Percentiles rank a stretch among this genome's conserved stretches.
Conservation (phyloP, 352 stramenopile species). For the Nothophytophthora sp. region DNA sequence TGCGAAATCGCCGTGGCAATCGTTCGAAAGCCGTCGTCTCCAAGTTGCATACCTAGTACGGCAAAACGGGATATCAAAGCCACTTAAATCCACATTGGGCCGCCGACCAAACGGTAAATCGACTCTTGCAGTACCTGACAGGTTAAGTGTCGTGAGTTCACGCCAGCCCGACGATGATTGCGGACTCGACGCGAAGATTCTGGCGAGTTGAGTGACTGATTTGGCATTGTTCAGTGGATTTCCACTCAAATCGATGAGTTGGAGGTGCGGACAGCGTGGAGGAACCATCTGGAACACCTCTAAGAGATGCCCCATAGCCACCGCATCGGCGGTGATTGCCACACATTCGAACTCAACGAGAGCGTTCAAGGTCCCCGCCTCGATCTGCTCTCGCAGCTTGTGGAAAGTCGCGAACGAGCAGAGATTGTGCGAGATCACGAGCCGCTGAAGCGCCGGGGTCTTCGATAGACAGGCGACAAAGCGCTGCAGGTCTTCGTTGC, state of each 20-base stretch:
- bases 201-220: conserved; percentile 15
- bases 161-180: conserved; percentile 11
- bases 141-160: conserved; percentile 20
- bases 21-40: conserved; percentile 20
- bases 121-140: conserved; percentile 23
- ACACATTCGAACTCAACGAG: conserved; percentile 44
- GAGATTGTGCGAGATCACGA: conserved; percentile 49
- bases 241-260: conserved; percentile 21
- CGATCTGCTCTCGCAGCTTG: conserved; percentile 31
- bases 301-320: conserved; percentile 22
- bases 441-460: conserved; percentile 23
- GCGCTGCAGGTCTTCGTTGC: conserved; percentile 52
- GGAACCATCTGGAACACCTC: conserved; percentile 18
- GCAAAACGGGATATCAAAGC: not conserved
- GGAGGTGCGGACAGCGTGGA: conserved; percentile 16
- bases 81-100: not conserved
- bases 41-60: conserved; percentile 30
- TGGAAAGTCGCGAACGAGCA: conserved; percentile 33
- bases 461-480: conserved; percentile 48
- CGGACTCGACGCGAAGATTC: conserved; percentile 6
- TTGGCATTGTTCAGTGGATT: conserved; percentile 26
- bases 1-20: conserved; percentile 19
- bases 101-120: not conserved
- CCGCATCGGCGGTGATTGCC: conserved; percentile 27
- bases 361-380: conserved; percentile 3